A percentile compares a stretch with the other conserved stretches of the same genome.
phyloP scores from a whole-genome alignment of 2,329 filamentous ascomycete species.

The Hymenoscyphus fructigenus region DNA sequence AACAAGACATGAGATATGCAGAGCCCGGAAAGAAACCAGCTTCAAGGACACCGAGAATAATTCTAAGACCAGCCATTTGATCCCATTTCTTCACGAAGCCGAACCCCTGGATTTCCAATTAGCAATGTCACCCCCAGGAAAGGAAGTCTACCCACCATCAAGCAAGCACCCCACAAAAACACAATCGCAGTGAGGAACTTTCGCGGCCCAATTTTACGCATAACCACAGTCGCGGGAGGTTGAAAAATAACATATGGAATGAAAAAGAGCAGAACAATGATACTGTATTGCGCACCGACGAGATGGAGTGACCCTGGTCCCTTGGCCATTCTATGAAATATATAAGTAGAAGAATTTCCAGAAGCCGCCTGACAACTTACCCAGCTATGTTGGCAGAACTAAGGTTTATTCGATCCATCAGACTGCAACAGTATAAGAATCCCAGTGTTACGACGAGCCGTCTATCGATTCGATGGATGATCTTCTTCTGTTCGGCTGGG shows the following conservation, averaged over 20 bases:
- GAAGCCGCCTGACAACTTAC: conserved; percentile 36
- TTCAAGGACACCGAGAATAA: conserved; percentile 33
- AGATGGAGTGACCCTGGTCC: conserved; percentile 17
- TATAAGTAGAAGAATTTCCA: conserved; percentile 1
- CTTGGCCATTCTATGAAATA: conserved; percentile 21
- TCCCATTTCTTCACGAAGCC: conserved; percentile 39
- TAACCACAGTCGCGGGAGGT: conserved; percentile 66
- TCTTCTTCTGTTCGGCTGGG: conserved; percentile 61
- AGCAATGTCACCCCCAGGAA: neutral
- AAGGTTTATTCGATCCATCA: conserved; percentile 80
- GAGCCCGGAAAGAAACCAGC: conserved; percentile 40
- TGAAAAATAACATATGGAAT: conserved; percentile 71
- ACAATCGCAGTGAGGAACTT: conserved; percentile 52
- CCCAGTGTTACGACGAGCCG: conserved; percentile 63
- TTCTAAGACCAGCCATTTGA: conserved; percentile 30
- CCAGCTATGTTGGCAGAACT: conserved; percentile 71
- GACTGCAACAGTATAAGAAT: conserved; percentile 68
- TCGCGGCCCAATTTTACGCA: conserved; percentile 65
- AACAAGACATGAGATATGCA: conserved; percentile 43
- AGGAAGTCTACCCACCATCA: conserved; percentile 37
- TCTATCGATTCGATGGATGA: conserved; percentile 68
- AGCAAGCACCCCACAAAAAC: conserved; percentile 44
- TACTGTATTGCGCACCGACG: conserved; percentile 40
- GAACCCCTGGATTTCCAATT: conserved; percentile 21
- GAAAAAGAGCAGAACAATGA: conserved; percentile 73